Base-by-base conservation (phyloP, 768 basidiomycete genomes). In the Jaapia argillacea region DNA sequence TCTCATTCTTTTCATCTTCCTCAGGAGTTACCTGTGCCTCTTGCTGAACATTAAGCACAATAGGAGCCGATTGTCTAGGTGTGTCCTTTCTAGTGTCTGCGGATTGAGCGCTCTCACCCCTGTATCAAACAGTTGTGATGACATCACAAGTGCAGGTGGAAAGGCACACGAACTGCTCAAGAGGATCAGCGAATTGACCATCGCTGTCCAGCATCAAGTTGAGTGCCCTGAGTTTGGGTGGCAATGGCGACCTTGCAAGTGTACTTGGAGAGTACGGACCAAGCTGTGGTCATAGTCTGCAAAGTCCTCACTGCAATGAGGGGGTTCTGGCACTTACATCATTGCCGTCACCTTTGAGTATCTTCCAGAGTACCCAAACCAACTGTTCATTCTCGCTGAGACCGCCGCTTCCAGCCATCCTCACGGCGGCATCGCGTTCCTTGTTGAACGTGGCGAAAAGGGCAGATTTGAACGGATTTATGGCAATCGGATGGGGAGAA, bases 361-460 rank as follows among this genome's bases (percentile, higher is more conserved):
- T 83, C 63, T 88, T 88, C 85, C 85, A 88, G 47, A 88, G 66
- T 36, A 88, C 85, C 84, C 85, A 88, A 28, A 87, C 81, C 40
- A 88, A 65, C 53, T 85, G 85, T 55, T 87, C 85, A 57, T 77
- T 85, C 41, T 70, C 68, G 44, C 75, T 69, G 46, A 69, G 68
- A 22, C 72, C 69, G 43, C 66, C 67, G 25, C 66, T 57, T 6
- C 53, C 65, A n/a, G 79, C 65, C 41, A 75, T 57, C 40, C 55
- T 62, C 40, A 73, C 63, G 18, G 85, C 82, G 53, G 68, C 65
- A 52, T 77, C 75, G 52, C 81, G 68, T 63, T 88, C 85, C 56
- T 70, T 75, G 28, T 74, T 54, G 55, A 86, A 87, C 4, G 79
- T 77, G 48, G 72, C 69, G 54, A 74, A 74, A 38, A 88, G 62